Conservation (phyloP, 345 rosid species). For the Salix purpurea region DNA sequence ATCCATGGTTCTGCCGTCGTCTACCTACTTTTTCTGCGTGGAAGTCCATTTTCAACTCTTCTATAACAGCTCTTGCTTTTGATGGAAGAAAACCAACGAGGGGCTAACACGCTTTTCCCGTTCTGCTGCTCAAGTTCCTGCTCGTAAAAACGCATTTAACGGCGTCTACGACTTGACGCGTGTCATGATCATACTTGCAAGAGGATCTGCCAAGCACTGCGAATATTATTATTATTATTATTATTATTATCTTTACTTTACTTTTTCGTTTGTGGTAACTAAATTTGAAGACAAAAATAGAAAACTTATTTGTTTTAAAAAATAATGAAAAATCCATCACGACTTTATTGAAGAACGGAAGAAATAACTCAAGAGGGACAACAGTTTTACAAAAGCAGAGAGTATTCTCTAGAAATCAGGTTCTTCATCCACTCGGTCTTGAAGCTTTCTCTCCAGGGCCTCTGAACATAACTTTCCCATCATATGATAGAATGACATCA, state of each 20-base stretch:
- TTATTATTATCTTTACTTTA: too few species aligned
- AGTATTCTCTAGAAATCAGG: neutral
- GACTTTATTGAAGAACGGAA: neutral
- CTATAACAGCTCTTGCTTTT: neutral
- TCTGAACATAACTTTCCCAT: slow-evolving; percentile 24
- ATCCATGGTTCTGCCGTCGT: neutral
- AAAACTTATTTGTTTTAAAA: too few species aligned
- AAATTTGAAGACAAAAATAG: too few species aligned
- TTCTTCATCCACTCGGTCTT: slow-evolving; percentile 8
- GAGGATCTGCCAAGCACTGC: too few species aligned
- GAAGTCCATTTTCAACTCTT: neutral
- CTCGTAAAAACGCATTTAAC: too few species aligned
- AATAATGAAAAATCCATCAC: neutral
- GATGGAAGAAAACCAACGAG: neutral
- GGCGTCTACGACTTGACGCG: too few species aligned
- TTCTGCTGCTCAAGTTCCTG: neutral
- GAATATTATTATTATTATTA: too few species aligned
- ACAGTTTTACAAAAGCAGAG: neutral
- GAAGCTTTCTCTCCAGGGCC: slow-evolving; percentile 24
- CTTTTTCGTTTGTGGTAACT: too few species aligned
- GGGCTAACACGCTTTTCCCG: neutral
- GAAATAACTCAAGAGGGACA: neutral
- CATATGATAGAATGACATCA: slow-evolving; percentile 26
- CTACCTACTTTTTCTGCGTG: neutral
- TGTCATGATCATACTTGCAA: too few species aligned